Percentiles rank a stretch among this genome's conserved stretches.
Conservation (phyloP, 495 filamentous ascomycete species). For the Tuber melanosporum region DNA sequence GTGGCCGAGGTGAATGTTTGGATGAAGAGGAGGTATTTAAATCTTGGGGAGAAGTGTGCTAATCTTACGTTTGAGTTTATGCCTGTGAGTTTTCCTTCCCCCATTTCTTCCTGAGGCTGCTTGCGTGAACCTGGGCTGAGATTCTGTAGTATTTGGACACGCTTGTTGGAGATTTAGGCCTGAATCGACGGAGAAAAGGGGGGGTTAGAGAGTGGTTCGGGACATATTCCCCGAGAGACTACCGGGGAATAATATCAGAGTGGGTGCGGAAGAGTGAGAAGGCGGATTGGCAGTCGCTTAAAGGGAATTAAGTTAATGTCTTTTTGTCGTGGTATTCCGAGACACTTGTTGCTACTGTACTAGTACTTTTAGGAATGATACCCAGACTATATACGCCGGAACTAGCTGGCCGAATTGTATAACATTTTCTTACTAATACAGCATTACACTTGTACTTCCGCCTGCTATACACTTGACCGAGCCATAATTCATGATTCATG, state of each 20-base stretch:
- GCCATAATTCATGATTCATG: not conserved
- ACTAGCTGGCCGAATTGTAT: not conserved
- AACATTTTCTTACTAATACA: not conserved
- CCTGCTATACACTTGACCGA: not conserved
- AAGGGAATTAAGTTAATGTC: not conserved
- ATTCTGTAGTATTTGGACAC: conserved; percentile 28
- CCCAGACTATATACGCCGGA: not conserved
- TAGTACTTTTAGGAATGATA: not conserved
- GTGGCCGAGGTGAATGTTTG: conserved; percentile 28
- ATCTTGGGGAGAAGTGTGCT: conserved; percentile 23
- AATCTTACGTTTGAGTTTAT: conserved; percentile 36
- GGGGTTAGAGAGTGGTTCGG: conserved; percentile 44
- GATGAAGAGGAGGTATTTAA: conserved; percentile 32
- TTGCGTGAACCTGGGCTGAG: not conserved
- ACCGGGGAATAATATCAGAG: conserved; percentile 44
- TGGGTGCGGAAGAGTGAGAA: conserved; percentile 15
- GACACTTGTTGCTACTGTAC: not conserved
- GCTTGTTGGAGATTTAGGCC: conserved; percentile 37
- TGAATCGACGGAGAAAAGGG: conserved; percentile 27
- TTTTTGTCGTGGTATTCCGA: not conserved
- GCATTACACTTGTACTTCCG: not conserved
- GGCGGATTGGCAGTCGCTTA: not conserved
- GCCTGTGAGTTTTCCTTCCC: conserved; percentile 13
- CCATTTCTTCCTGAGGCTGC: not conserved
- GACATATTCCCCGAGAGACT: conserved; percentile 44